Conservation (phyloP, 495 filamentous ascomycete species). For the Lasiosphaeria ovina region DNA sequence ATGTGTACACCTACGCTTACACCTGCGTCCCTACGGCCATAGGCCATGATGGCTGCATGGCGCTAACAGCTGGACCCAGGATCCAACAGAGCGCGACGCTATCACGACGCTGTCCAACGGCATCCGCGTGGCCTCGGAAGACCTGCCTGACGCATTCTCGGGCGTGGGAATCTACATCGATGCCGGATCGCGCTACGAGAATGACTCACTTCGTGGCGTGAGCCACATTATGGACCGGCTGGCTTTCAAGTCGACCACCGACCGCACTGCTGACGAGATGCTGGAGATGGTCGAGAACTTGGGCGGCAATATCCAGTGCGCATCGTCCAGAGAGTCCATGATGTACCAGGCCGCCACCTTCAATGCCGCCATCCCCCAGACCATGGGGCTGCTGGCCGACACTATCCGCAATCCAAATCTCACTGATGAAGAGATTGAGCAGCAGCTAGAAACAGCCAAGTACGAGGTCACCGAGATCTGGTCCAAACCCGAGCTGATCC, state of each 20-base stretch:
- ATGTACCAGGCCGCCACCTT: slow-evolving; percentile 99
- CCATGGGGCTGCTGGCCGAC: slow-evolving; percentile 84
- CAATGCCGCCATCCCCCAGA: slow-evolving; percentile 83
- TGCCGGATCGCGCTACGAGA: slow-evolving; percentile 94
- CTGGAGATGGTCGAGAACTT: slow-evolving; percentile 79
- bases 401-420: slow-evolving; percentile 88
- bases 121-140: slow-evolving; percentile 90
- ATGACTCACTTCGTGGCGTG: slow-evolving; percentile 76
- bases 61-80: slow-evolving; percentile 49
- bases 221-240: slow-evolving; percentile 95
- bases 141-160: slow-evolving; percentile 91
- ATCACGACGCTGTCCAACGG: slow-evolving; percentile 92
- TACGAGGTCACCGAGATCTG: slow-evolving; percentile 98
- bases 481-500: slow-evolving; percentile 92
- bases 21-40: no score
- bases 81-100: slow-evolving; percentile 82
- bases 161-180: slow-evolving; percentile 96
- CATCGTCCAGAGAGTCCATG: slow-evolving; percentile 88
- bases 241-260: slow-evolving; percentile 90
- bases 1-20: no score
- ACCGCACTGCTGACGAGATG: slow-evolving; percentile 76
- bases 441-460: slow-evolving; percentile 84
- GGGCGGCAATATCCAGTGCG: slow-evolving; percentile 94
- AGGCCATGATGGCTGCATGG: no score
- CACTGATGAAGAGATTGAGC: slow-evolving; percentile 82